Base-by-base conservation (phyloP, 306 rosid species). In the Corylus avellana region DNA sequence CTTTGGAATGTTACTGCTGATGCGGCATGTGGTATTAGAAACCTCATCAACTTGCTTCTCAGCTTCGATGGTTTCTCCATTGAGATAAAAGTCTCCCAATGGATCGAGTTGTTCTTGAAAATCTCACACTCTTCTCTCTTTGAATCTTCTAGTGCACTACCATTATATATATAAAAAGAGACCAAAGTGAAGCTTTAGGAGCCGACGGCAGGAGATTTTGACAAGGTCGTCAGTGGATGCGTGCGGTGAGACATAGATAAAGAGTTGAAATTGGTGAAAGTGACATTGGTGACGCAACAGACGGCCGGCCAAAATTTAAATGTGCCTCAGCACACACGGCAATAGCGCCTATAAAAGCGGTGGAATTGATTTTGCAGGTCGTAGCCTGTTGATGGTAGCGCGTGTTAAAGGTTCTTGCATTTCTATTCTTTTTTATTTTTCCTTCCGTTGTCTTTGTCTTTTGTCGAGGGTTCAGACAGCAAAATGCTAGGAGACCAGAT, bases 11-110 rank as follows among this genome's bases (percentile, higher is more conserved):
- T 32, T 32, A 84, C 66, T 8, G 87, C 79, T 1, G 88, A 69
- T 12, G 80, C 75, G 0, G 89, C 88, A 75, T 80, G 84, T 42
- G 82, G 74, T 6, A 84, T 72, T 5, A 90, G 63, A 51, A 91
- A 85, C 80, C 78, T 88, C 1, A 80, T 18, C 35, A 87, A 73
- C 35, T 55, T 85, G 74, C 29, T 16, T 42, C 72, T 83, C 8
- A 85, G 20, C 56, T 78, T 73, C 29, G 37, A 55, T 12, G 75
- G 62, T 70, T 77, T 86, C 83, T 88, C 91, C 92, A 90, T 89
- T 35, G 54, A 7, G 46, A 53, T 5, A 12, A 56, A 50, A 51
- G 64, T 55, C 3, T 25, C 10, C 20, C 7, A 17, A 37, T 50
- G 35, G 12, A n/a, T n/a, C n/a, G n/a, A 48, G 48, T 20, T 16